Evolutionary conservation across 352 stramenopile genomes (phyloP).

Genomic region (Bremia lactucae): DNA sequence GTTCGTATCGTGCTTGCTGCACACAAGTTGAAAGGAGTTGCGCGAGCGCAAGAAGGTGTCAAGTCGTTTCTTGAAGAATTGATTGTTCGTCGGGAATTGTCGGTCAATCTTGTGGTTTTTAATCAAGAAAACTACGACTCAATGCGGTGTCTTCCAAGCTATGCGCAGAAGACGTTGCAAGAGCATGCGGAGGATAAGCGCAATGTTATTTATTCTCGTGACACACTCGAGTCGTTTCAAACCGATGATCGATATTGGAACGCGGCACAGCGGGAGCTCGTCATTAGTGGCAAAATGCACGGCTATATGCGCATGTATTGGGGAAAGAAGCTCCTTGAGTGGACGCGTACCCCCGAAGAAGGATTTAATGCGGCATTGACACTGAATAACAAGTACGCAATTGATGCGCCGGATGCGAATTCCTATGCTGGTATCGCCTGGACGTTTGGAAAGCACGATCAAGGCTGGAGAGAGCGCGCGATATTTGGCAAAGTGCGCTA

Average conservation of each 20-base stretch:
- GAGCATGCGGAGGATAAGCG: slow-evolving; percentile 82
- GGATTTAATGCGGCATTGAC: slow-evolving; percentile 89
- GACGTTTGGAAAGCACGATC: slow-evolving; percentile 92
- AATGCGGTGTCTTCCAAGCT: slow-evolving; percentile 81
- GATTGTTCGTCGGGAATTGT: slow-evolving; percentile 93
- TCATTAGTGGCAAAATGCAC: slow-evolving; percentile 89
- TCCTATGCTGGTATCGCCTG: slow-evolving; percentile 79
- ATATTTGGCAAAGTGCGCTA: slow-evolving; percentile 99
- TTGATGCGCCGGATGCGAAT: slow-evolving; percentile 96
- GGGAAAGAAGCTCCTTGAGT: slow-evolving; percentile 98
- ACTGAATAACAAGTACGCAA: slow-evolving; percentile 97
- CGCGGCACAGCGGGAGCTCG: slow-evolving; percentile 92
- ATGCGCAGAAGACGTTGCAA: slow-evolving; percentile 88
- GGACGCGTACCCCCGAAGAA: slow-evolving; percentile 86
- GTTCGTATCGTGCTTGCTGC: slow-evolving; percentile 52
- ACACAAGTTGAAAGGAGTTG: slow-evolving; percentile 58
- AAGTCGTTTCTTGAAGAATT: slow-evolving; percentile 95
- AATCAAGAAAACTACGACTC: slow-evolving; percentile 94
- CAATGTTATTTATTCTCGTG: slow-evolving; percentile 85
- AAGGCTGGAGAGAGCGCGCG: slow-evolving; percentile 91
- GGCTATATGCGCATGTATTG: slow-evolving; percentile 98
- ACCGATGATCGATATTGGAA: slow-evolving; percentile 98
- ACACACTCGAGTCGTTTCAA: slow-evolving; percentile 86
- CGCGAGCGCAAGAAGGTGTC: slow-evolving; percentile 54
- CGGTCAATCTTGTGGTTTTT: slow-evolving; percentile 96